Evolutionary conservation across 768 basidiomycete species (phyloP), one percentile per base, ranked within the genome.

Genomic region (Russula virescens): DNA sequence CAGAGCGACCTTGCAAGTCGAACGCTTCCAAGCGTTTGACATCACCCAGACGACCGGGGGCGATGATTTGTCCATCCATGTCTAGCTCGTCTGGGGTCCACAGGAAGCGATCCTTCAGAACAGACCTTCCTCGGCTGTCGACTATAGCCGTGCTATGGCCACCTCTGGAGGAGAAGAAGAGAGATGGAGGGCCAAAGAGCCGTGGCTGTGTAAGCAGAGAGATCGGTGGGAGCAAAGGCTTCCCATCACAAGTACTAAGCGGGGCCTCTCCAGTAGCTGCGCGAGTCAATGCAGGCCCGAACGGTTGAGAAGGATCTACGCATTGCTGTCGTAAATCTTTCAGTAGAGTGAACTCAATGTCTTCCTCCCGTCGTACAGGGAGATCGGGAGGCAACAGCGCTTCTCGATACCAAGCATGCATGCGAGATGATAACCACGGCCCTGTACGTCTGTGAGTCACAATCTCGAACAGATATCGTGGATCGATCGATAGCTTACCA

Each of bases 371-470:
- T 65, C 89, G 79, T 16, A 93, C 85, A 4, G 91, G 91, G 9
- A 94, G 81, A 69, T 92, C 89, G 0, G 86, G 86, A 3, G 91
- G 91, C 25, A 94, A 78, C 21, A 91, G 72, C 10, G 88, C 89
- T 64, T 94, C 91, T 69, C 87, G 89, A 70, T 89, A 91, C 91
- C 91, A 94, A 5, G 85, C 82, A 70, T 93, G 90, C 91, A 94
- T 94, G 50, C 92, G 77, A 25, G 84, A 81, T n/a, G 88, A 79
- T 70, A 89, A 90, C 91, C 91, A 93, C 23, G 91, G 91, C 40
- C 91, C 91, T 92, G 62, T 25, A 48, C 43, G 26, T 63, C 43
- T 19, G 11, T 31, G 34, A 47, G 58, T 31, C 10, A 55, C 11
- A 31, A n/a, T 19, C 21, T 26, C 26, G 8, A 60, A 21, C 13